A percentile compares a stretch with the other conserved stretches of the same genome.
These are phyloP conservation scores for Amanita thiersii DNA, from an alignment of 768 basidiomycete genomes.

Conservation along the genomic window DNA sequence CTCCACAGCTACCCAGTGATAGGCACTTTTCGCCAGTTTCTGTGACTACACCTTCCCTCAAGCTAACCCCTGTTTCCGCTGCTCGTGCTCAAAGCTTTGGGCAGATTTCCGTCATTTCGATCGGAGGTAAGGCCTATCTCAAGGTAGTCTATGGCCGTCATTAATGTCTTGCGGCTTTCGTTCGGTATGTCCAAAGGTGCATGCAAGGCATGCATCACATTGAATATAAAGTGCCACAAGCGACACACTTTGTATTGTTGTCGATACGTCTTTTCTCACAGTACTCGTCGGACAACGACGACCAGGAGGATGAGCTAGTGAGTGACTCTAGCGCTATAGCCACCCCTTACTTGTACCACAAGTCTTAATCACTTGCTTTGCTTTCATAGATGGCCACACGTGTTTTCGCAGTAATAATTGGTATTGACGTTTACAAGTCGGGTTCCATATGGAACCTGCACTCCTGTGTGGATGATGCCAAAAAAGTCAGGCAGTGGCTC, in stretches of 20 bases:
- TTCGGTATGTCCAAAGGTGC: background rate
- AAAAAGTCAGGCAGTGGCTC: slow-evolving; percentile 50
- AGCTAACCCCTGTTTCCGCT: no score
- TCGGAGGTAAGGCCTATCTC: background rate
- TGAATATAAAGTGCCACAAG: background rate
- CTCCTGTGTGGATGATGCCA: slow-evolving; percentile 58
- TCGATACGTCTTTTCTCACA: background rate
- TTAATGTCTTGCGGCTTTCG: background rate
- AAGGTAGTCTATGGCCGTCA: background rate
- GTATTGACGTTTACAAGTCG: slow-evolving; percentile 64
- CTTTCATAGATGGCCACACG: slow-evolving; percentile 22
- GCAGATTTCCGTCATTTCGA: background rate
- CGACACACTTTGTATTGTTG: background rate
- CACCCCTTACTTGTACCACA: background rate
- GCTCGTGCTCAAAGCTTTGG: background rate
- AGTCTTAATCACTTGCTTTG: background rate
- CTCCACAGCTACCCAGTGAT: no score
- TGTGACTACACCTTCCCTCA: no score
- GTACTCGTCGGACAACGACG: background rate
- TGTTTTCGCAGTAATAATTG: slow-evolving; percentile 60
- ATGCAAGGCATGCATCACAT: background rate
- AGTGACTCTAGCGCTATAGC: no score
- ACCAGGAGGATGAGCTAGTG: no score
- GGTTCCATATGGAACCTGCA: slow-evolving; percentile 58
- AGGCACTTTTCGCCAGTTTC: no score